Percentiles rank a stretch among this genome's conserved stretches.
phyloP scores from a whole-genome alignment of 2,329 filamentous ascomycete species.

The Diaporthe longicolla region DNA sequence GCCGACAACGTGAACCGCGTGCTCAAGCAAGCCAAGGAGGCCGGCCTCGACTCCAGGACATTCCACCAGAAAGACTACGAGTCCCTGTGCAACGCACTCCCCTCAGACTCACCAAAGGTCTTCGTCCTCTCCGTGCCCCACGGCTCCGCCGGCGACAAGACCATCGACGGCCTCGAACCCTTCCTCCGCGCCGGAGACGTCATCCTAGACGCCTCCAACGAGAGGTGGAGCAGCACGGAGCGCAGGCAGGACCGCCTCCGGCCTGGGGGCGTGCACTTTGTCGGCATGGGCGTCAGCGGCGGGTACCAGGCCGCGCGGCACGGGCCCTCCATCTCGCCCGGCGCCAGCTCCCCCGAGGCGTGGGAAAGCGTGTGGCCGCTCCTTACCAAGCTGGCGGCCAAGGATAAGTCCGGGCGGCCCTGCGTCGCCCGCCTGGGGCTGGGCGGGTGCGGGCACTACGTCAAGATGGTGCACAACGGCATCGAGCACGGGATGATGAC shows the following conservation, averaged over 20 bases:
- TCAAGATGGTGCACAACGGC: slow-evolving; percentile 83
- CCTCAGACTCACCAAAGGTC: slow-evolving; percentile 57
- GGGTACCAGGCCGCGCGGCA: slow-evolving; percentile 77
- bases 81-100: slow-evolving; percentile 63
- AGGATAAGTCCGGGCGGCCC: slow-evolving; percentile 69
- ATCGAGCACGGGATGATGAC: slow-evolving; percentile 81
- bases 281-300: slow-evolving; percentile 78
- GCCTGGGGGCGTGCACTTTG: slow-evolving; percentile 72
- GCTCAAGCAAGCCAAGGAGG: slow-evolving; percentile 52
- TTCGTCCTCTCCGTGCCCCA: slow-evolving; percentile 68
- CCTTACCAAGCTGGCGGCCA: slow-evolving; percentile 72
- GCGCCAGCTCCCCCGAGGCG: slow-evolving; percentile 67
- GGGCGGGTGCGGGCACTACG: slow-evolving; percentile 77
- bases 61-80: slow-evolving; percentile 59
- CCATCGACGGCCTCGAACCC: slow-evolving; percentile 52
- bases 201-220: slow-evolving; percentile 78
- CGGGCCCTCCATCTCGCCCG: slow-evolving; percentile 78
- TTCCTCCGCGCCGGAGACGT: slow-evolving; percentile 74
- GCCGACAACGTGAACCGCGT: slow-evolving; percentile 59
- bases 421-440: slow-evolving; percentile 74
- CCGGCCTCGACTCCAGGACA: slow-evolving; percentile 50
- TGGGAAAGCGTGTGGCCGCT: slow-evolving; percentile 73
- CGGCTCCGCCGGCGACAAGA: slow-evolving; percentile 55
- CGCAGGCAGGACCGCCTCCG: slow-evolving; percentile 70
- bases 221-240: slow-evolving; percentile 76